Evolutionary conservation across 768 basidiomycete species (phyloP), one percentile per base, ranked within the genome.

Genomic region (Calocera cornea): DNA sequence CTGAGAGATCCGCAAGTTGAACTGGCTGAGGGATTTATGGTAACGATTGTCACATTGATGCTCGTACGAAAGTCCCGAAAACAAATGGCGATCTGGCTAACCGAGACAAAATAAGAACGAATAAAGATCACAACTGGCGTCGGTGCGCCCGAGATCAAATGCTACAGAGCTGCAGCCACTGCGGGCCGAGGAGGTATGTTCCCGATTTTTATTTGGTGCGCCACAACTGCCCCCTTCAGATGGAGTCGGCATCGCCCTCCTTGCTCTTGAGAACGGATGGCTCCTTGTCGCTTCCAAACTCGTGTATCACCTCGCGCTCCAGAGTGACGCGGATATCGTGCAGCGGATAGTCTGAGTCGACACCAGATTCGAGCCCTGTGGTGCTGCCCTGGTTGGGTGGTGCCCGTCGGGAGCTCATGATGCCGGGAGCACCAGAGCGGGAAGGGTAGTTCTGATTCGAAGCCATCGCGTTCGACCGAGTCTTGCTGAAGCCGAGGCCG

Each of bases 271-370:
- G 54, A 2, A 60, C 54, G 10, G 54, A 60, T 7, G 54, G 54
- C 54, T 14, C 54, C 54, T 60, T 60, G 54, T 60, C 54, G 54
- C 54, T 60, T 27, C 54, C 54, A 33, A 60, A 60, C 54, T 60
- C 54, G 19, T 60, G 54, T 12, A 60, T 19, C 5, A 60, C 54
- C 14, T 60, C 54, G 3, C 54, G 54, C 54, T 60, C 54, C 14
- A 60, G 31, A 10, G 54, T 60, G 31, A 60, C 54, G 2, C 54
- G 54, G 31, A 60, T 60, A 60, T 60, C 54, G 31, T 60, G 54
- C 54, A 60, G 54, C 5, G 54, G 54, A 22, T 60, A 60, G 19
- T 60, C 54, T 11, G 27, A 29, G 27, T 60, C 54, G 27, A 60
- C 27, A 27, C 54, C 54, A 16, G 54, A 60, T 27, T 60, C 54